Base-by-base conservation (phyloP, 2,329 filamentous ascomycete genomes). In the Pseudovirgaria hyperparasitica region DNA sequence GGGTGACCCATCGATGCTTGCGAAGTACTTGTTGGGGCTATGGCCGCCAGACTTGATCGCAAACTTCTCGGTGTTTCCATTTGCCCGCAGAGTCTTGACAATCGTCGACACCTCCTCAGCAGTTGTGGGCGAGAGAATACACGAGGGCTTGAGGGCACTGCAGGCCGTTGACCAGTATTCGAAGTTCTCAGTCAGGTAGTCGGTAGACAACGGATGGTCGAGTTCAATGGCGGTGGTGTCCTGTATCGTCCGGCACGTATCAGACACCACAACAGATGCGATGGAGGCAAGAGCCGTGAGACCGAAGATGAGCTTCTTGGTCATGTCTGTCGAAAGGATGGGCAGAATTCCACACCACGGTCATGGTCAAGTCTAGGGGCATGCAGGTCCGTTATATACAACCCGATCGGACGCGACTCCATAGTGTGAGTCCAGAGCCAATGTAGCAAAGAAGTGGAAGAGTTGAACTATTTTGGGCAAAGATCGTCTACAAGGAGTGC, bases 331-430 rank as follows among this genome's bases (percentile, higher is more conserved):
- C 58, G 2, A 57, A 54, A 5, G 66, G 60, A n/a, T 37, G 29
- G 3, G 58, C 58, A 10, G 63, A 60, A 14, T 40, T 44, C 1
- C 72, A 57, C 20, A 57, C 62, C 48, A 75, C 71, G 19, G 57
- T 58, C 48, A 75, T 71, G 2, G 63, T 72, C 13, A 65, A 54
- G 1, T n/a, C n/a, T n/a, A n/a, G n/a, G n/a, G n/a, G n/a, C n/a
- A n/a, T n/a, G n/a, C n/a, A n/a, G n/a, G n/a, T n/a, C n/a, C n/a
- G n/a, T n/a, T n/a, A n/a, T n/a, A n/a, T n/a, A n/a, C n/a, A n/a
- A n/a, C n/a, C n/a, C n/a, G n/a, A n/a, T n/a, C n/a, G n/a, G n/a
- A n/a, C n/a, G n/a, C n/a, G n/a, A n/a, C n/a, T n/a, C n/a, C n/a
- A n/a, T n/a, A n/a, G n/a, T n/a, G n/a, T n/a, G n/a, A n/a, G n/a